Base-by-base conservation (phyloP, 2,329 filamentous ascomycete genomes). In the Aplosporella prunicola region DNA sequence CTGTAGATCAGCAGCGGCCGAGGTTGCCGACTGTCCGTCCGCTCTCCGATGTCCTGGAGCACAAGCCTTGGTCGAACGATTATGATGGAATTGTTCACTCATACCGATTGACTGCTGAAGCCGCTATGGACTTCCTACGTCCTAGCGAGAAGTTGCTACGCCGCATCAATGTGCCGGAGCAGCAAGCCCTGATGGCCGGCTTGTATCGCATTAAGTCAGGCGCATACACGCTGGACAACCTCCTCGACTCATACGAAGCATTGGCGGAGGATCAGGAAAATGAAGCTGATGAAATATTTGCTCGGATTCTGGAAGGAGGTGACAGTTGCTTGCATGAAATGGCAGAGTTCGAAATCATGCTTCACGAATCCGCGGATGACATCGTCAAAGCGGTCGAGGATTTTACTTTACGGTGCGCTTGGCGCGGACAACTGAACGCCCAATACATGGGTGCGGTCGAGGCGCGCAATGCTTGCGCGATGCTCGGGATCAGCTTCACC, bases 391-490 rank as follows among this genome's bases (percentile, higher is more conserved):
- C 58, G 29, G 51, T 55, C 18, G 42, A 42, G 8, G 71, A 71
- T 40, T 65, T 70, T 32, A 67, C 68, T 4, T 73, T 78, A 45
- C 62, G 68, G 5, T 67, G 71, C 40, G 71, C 76, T 44, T 58
- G 78, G 35, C 70, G 75, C 17, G 74, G 68, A 11, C 61, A 77
- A 28, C 66, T 80, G 56, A 63, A 76, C 23, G 66, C 74, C 44
- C 65, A 77, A 23, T 76, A 74, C 46, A 68, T 69, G 32, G 71
- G 72, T 43, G 52, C 76, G 32, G 56, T 74, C 30, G 76, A 79
- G 51, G 61, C 76, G 42, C 69, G 72, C 34, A 78, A 78, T 51
- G 70, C 73, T 26, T 74, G 71, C 49, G 59, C 62, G 15, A 61
- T 66, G 36, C 60, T 78, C 33, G 68, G 68, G 18, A 59, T 64